Base-by-base conservation (phyloP, 257 asterid species). In the Anisodus acutangulus region DNA sequence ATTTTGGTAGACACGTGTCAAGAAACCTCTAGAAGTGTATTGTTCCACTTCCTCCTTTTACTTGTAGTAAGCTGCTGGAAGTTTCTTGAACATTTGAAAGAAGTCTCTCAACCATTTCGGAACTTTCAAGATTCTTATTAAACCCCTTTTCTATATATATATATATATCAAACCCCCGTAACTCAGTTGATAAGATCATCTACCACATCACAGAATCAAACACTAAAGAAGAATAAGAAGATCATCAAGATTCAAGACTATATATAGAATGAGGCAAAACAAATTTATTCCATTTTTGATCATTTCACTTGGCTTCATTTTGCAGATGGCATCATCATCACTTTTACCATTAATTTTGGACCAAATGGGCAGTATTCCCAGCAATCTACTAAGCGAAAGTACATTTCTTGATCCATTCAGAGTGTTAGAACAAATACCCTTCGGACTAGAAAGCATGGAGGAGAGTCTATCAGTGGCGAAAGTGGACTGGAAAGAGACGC, bases 401-500 rank as follows among this genome's bases (percentile, higher is more conserved):
- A 26, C 66, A 31, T 57, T 83, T 64, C 54, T 57, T 19, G 89
- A 87, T 53, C 89, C 87, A 53, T 87, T 87, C 80, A n/a, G 51
- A 37, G 47, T 87, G 16, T 85, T 87, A 3, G 89, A 87, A 82
- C 86, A 84, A 4, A n/a, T 81, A 55, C 89, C 89, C 2, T 43
- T 86, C 4, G 82, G 85, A 39, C 9, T 84, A 1, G 87, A 87
- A 55, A 84, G 51, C 41, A 86, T 72, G 16, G 89, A 87, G 37
- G 84, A 78, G 19, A 55, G 8, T 8, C 8, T 62, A 5, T 22
- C 53, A 0, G 5, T 85, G 0, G 84, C 85, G 1, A 84, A 53
- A 22, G 87, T 84, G n/a, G 89, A 87, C 59, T 87, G 89, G 86
- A 87, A 84, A 78, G 89, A 87, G 70, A 87, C 82, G 12, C 62